Base-by-base conservation (phyloP, 345 rosid genomes). In the Lumnitzera littorea region DNA sequence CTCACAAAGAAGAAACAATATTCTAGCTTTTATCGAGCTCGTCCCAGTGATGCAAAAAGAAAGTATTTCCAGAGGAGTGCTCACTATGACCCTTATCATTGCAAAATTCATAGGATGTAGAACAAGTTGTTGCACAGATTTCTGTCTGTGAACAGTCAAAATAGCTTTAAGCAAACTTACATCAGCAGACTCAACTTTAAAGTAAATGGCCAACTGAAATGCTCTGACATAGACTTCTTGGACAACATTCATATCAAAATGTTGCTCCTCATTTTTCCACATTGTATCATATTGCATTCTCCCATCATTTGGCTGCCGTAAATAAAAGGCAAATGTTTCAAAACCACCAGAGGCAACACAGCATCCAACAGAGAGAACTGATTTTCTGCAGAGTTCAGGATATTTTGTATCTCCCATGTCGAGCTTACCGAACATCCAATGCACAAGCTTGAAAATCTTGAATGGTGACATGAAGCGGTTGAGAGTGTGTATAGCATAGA, bases 331-430 rank as follows among this genome's bases (percentile, higher is more conserved):
- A 16, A 90, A 75, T 68, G 69, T 70, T 62, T 84, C 87, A 65
- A 87, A 84, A 74, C 90, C 91, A 65, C 78, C 84, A 25, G 66
- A 77, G 61, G 90, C 80, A 61, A 94, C 64, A 73, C 72, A 75
- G 76, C 87, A 74, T 51, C 86, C 90, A 69, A 88, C 66, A 64
- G 68, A 74, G 50, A 80, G 74, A 67, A 70, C 69, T 61, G 72
- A 27, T 46, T 61, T 50, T 60, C 55, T 29, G 56, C 67, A 56
- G 51, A 76, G 67, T 58, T 74, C 70, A 48, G 68, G 59, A 64
- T 60, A 56, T 23, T 61, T 46, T 49, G 53, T 52, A 27, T 70
- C 70, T 55, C 71, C 70, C 68, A 12, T 58, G 24, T 78, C 62
- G 70, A 79, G 54, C 66, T 65, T 81, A 72, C 68, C 66, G 57